Base-by-base conservation (phyloP, 2,329 filamentous ascomycete genomes). In the Aspergillus cejpii region DNA sequence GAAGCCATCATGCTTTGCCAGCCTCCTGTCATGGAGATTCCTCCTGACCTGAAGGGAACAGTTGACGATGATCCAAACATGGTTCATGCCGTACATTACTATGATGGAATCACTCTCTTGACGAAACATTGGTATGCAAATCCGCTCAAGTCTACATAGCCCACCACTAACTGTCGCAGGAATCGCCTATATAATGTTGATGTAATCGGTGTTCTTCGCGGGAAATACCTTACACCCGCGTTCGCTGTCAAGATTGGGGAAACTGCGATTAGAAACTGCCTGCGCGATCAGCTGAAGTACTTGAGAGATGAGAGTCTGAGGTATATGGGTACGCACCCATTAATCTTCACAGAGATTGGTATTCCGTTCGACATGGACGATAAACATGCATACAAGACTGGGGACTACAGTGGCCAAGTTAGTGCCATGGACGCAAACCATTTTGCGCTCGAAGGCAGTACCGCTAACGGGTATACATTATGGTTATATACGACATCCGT, bases 291-390 rank as follows among this genome's bases (percentile, higher is more conserved):
- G 62, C 77, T 98, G 27, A 80, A 80, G 5, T 84, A 84, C 0
- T 85, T 98, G 41, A 78, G 83, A 39, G 77, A 94, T 53, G 92
- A 98, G 67, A 94, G 91, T 0, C 70, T 85, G n/a, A 84, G 94
- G 44, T 82, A 88, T 47, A 87, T 89, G 74, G 92, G 92, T 15
- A 81, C 85, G 17, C 90, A 94, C 56, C 92, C 92, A 0, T 88
- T 89, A 56, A 70, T 98, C 3, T 81, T 96, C 65, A 94, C 88
- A 0, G 92, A 98, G 63, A 97, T 97, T 59, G 92, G 92, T 6
- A 96, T 98, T 47, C 92, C 92, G 0, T 98, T 95, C 62, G 92
- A 98, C 62, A 97, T 98, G 94, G 91, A 98, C 60, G 83, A 95
- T 54, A 90, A 95, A 67, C 77, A 92, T 60, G 92, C 92, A 1